Evolutionary conservation across 2,329 filamentous ascomycete species (phyloP), one percentile per base, ranked within the genome.

Genomic region (Aspergillus clavatus): DNA sequence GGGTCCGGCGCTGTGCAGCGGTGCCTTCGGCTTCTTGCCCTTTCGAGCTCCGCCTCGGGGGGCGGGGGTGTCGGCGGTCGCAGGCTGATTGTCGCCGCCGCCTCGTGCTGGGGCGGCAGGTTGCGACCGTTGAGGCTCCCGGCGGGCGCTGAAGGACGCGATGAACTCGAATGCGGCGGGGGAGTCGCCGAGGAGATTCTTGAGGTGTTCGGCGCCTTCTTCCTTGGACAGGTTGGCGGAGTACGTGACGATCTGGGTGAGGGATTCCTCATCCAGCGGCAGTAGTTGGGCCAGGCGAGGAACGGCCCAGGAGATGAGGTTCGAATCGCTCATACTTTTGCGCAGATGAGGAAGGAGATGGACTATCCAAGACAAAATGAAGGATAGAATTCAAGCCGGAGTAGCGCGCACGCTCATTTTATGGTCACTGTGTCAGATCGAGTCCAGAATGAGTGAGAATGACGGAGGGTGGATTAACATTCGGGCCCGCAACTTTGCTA

Each of bases 101-200:
- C 48, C 33, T 2, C 38, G 8, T 16, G 40, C 14, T 16, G 44
- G 19, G 7, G 38, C 35, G 12, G 37, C 10, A 4, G 46, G 35
- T 19, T 56, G 23, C 61, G 67, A 23, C 66, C 61, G 42, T 63
- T 45, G 49, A 5, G 52, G 37, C 22, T 61, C 67, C 48, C 80
- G 72, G 44, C 79, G 80, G 3, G 83, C 79, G 63, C 95, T 97
- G 69, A 86, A 87, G 8, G 78, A 79, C 18, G 82, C 75, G 48
- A 87, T 86, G 60, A 87, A 87, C 55, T 87, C 83, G 41, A 87
- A 67, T 2, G 81, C 78, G 56, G 86, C 82, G 1, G 89, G 81
- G 5, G 87, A 89, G 65, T 95, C 89, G 40, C 91, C 93, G 0
- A 98, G 79, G 42, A 98, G 74, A 61, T 93, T 89, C 65, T 83